A percentile compares a stretch with the other conserved stretches of the same genome.
These are phyloP conservation scores for Amaranthus tricolor DNA, from an alignment of 179 eudicot genomes.

Conservation along the genomic window DNA sequence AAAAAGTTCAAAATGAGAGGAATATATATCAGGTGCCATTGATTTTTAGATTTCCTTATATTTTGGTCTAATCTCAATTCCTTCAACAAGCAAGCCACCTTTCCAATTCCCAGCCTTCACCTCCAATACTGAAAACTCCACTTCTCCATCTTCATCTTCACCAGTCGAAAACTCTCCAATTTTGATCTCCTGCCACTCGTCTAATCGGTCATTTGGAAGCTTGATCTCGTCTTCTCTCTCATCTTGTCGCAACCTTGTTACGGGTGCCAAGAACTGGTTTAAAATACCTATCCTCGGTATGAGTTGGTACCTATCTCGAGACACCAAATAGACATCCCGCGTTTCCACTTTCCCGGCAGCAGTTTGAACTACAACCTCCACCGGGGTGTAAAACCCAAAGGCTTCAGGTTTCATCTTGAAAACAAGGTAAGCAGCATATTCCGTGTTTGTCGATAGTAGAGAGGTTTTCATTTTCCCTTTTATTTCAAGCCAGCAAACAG, in stretches of 20 bases:
- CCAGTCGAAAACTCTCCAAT: slow-evolving; percentile 40
- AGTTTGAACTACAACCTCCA: slow-evolving; percentile 22
- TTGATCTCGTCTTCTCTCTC: slow-evolving; percentile 1
- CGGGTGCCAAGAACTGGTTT: slow-evolving; percentile 15
- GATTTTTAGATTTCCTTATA: neutral
- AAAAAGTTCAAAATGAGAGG: too few relatives aligned
- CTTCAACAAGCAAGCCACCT: slow-evolving; percentile 43
- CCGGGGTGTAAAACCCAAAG: slow-evolving; percentile 31
- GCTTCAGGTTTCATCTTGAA: slow-evolving; percentile 25
- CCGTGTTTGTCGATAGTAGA: slow-evolving; percentile 39
- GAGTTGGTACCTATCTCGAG: slow-evolving; percentile 13
- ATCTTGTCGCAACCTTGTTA: slow-evolving; percentile 2
- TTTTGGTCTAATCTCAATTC: slow-evolving; percentile 44
- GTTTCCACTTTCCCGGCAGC: slow-evolving; percentile 27
- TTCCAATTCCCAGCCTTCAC: slow-evolving; percentile 29
- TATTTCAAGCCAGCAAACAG: slow-evolving; percentile 56
- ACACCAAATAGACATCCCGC: slow-evolving; percentile 20
- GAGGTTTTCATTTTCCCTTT: slow-evolving; percentile 36
- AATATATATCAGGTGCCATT: neutral
- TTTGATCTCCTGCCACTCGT: slow-evolving; percentile 53
- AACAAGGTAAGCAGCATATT: slow-evolving; percentile 53
- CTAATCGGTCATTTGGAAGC: slow-evolving; percentile 31
- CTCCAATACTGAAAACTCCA: slow-evolving; percentile 40
- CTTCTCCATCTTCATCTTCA: slow-evolving; percentile 28
- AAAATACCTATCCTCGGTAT: slow-evolving; percentile 28